Evolutionary conservation across 176 grass and related monocot genomes (phyloP).

Genomic region (barley (Hordeum vulgare)): DNA sequence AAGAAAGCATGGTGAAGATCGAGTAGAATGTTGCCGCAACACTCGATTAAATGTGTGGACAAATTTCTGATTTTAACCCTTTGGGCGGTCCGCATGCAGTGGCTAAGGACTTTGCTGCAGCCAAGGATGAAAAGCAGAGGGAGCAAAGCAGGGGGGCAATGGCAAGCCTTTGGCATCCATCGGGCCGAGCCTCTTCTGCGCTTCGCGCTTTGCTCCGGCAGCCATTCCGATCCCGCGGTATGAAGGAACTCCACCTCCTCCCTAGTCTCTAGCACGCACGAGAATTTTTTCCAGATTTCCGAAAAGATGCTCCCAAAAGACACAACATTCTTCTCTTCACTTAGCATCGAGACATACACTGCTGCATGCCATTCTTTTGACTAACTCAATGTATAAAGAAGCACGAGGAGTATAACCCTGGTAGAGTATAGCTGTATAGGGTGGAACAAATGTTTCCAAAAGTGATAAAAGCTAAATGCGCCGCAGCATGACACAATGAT

Average conservation of each 20-base stretch:
- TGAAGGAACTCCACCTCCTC: not conserved
- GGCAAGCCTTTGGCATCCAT: conserved; percentile 81
- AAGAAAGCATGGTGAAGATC: conserved; percentile 25
- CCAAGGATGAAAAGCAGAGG: conserved; percentile 89
- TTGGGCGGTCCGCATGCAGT: conserved; percentile 50
- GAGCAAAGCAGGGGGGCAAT: conserved; percentile 55
- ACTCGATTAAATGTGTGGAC: conserved; percentile 17
- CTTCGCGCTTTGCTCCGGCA: conserved; percentile 96
- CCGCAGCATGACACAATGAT: conserved; percentile 28
- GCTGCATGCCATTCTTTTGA: not conserved
- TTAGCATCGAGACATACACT: not conserved
- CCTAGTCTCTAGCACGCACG: no score
- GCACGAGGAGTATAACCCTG: not conserved
- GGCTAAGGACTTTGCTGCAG: conserved; percentile 79
- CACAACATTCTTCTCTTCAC: not conserved
- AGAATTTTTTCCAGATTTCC: not conserved
- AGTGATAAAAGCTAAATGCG: conserved; percentile 19
- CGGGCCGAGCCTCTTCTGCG: conserved; percentile 65
- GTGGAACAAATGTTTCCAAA: conserved; percentile 27
- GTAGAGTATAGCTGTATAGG: not conserved
- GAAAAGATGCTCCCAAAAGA: not conserved
- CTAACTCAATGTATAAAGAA: not conserved
- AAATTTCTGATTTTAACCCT: not conserved
- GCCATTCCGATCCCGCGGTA: conserved; percentile 99
- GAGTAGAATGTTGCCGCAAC: conserved; percentile 2